A percentile compares a stretch with the other conserved stretches of the same genome.
Evolutionary conservation across 495 filamentous ascomycete genomes (phyloP).

Genomic region (Annulohypoxylon moriforme): DNA sequence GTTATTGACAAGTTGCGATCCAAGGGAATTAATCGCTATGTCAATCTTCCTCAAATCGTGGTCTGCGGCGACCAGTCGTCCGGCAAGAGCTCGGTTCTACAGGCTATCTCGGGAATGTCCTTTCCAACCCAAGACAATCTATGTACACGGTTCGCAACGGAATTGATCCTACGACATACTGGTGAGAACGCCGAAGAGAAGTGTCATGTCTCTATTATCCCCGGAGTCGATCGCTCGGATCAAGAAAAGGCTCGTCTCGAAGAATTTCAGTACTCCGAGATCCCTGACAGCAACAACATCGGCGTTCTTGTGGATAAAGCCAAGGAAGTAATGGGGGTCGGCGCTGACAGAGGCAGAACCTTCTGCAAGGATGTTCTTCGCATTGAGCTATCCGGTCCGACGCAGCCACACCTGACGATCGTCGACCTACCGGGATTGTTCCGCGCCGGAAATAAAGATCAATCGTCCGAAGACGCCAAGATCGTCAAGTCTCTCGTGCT

Average conservation of each 20-base stretch:
- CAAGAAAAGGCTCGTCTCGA: conserved; percentile 41
- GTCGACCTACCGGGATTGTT: conserved; percentile 78
- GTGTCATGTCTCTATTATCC: conserved; percentile 60
- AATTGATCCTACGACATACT: conserved; percentile 64
- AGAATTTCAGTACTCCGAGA: conserved; percentile 43
- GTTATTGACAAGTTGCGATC: conserved; percentile 68
- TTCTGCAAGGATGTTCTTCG: conserved; percentile 75
- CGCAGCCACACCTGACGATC: conserved; percentile 71
- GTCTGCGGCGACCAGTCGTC: conserved; percentile 77
- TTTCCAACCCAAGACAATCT: conserved; percentile 71
- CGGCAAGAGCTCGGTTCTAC: conserved; percentile 78
- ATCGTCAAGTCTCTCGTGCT: conserved; percentile 65
- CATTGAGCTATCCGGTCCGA: conserved; percentile 74
- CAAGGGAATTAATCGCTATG: conserved; percentile 64
- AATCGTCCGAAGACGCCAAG: conserved; percentile 59
- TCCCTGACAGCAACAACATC: conserved; percentile 51
- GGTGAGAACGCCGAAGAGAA: conserved; percentile 40
- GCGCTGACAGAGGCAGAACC: conserved; percentile 48
- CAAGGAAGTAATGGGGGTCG: conserved; percentile 65
- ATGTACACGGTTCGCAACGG: conserved; percentile 75
- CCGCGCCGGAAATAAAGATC: conserved; percentile 61
- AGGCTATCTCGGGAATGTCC: conserved; percentile 76
- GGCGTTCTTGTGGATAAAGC: conserved; percentile 60
- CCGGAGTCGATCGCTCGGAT: conserved; percentile 44
- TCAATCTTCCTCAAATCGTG: conserved; percentile 73